A percentile compares a stretch with the other conserved stretches of the same genome.
Conservation (phyloP, 164 flowering plant genomes). For the Platanus orientalis region DNA sequence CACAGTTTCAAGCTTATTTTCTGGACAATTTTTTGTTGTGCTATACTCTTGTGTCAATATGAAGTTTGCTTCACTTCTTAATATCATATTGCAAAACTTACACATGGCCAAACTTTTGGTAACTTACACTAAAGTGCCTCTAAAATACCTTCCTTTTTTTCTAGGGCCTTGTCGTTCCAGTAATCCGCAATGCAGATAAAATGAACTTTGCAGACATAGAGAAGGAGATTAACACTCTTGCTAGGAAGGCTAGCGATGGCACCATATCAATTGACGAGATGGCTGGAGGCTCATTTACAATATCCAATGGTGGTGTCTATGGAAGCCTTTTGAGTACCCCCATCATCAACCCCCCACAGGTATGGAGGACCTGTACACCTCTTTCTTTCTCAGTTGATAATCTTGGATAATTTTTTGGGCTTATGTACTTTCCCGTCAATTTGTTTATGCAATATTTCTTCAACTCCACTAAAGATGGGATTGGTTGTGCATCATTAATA, state of each 20-base stretch:
- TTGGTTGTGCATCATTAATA: no score
- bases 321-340: conserved; percentile 98
- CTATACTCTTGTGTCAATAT: background rate
- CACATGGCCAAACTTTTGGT: background rate
- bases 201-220: conserved; percentile 98
- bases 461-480: no score
- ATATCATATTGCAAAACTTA: background rate
- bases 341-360: conserved; percentile 99
- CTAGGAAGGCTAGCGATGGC: conserved; percentile 87
- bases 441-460: no score
- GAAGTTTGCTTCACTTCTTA: no score
- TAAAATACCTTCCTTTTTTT: no score
- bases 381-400: no score
- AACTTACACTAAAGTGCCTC: background rate
- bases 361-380: conserved; percentile 20
- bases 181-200: conserved; percentile 66
- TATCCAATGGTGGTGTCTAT: conserved; percentile 97
- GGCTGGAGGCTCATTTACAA: conserved; percentile 98
- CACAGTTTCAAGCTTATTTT: no score
- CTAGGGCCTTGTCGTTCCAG: conserved; percentile 99
- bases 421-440: no score
- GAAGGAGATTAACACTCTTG: conserved; percentile 74
- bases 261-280: conserved; percentile 94
- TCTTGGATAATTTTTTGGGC: no score
- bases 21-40: background rate